These are phyloP conservation scores for Coniochaeta ligniaria DNA, from an alignment of 2,329 filamentous ascomycete species.

Conservation along the genomic window DNA sequence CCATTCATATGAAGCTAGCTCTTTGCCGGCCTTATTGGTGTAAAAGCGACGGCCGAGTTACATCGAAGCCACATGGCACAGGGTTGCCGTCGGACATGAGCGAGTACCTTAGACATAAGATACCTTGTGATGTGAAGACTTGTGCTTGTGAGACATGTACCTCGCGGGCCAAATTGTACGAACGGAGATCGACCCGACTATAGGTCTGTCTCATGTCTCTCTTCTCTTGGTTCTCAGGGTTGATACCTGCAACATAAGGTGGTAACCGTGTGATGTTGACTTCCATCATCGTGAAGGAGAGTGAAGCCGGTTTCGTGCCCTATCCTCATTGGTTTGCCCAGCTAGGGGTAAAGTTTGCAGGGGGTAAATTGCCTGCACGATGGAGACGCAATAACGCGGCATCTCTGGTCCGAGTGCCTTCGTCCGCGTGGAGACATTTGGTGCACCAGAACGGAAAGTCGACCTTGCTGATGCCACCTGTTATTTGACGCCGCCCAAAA, in stretches of 20 bases:
- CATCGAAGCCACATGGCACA: neutral
- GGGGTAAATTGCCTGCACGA: neutral
- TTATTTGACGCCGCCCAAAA: constrained; percentile 10
- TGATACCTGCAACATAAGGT: neutral
- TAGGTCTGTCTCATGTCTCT: neutral
- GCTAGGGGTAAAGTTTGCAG: neutral
- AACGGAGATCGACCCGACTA: neutral
- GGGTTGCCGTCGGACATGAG: neutral
- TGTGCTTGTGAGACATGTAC: neutral
- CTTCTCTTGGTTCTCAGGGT: neutral
- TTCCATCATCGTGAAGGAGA: neutral
- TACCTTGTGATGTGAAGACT: neutral
- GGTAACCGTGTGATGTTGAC: neutral
- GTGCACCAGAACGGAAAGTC: constrained; percentile 5
- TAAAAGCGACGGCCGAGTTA: neutral
- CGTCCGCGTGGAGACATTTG: neutral
- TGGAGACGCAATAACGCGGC: constrained; percentile 1
- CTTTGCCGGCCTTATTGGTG: neutral
- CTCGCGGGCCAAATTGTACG: neutral
- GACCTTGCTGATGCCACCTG: constrained; percentile 13
- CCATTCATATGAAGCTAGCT: neutral
- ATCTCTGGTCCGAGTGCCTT: constrained; percentile 1
- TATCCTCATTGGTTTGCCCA: neutral
- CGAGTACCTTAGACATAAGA: neutral
- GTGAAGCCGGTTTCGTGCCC: neutral